Percentiles rank a stretch among this genome's conserved stretches.
Evolutionary conservation across 768 basidiomycete genomes (phyloP).

Genomic region (Mycena crocata): DNA sequence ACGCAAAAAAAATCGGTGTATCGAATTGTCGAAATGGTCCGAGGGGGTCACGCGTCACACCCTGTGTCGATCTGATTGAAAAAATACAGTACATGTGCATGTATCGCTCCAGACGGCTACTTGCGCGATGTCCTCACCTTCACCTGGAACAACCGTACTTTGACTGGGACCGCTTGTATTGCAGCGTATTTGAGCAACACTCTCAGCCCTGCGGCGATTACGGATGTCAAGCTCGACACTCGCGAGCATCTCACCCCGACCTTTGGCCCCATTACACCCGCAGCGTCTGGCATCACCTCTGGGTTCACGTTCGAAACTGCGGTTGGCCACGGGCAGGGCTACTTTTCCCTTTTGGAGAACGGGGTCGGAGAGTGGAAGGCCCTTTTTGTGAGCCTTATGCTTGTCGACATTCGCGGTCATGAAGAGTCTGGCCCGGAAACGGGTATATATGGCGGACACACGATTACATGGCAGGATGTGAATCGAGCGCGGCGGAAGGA

Average conservation of each 20-base stretch:
- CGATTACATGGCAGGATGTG: conserved; percentile 50
- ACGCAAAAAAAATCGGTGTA: too few relatives aligned
- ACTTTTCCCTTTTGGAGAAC: conserved; percentile 43
- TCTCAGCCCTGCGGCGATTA: neutral
- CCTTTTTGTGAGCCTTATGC: conserved; percentile 45
- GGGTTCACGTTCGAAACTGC: conserved; percentile 52
- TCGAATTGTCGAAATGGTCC: too few relatives aligned
- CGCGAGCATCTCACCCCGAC: neutral
- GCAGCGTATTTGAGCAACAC: neutral
- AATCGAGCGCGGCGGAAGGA: conserved; percentile 46
- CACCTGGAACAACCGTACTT: conserved; percentile 13
- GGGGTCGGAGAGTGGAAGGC: conserved; percentile 49
- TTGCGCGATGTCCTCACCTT: conserved; percentile 19
- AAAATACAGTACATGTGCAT: too few relatives aligned
- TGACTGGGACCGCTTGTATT: neutral
- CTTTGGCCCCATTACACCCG: neutral
- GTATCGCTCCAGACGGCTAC: too few relatives aligned
- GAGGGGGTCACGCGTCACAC: too few relatives aligned
- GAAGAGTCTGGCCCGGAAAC: conserved; percentile 37
- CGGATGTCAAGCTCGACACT: neutral
- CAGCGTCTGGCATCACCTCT: conserved; percentile 41
- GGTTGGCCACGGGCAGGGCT: conserved; percentile 47
- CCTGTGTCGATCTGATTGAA: too few relatives aligned
- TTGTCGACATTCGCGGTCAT: conserved; percentile 50
- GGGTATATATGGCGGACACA: conserved; percentile 49